Evolutionary conservation across 2,329 filamentous ascomycete species (phyloP).

Genomic region (Curvularia verruculosa): DNA sequence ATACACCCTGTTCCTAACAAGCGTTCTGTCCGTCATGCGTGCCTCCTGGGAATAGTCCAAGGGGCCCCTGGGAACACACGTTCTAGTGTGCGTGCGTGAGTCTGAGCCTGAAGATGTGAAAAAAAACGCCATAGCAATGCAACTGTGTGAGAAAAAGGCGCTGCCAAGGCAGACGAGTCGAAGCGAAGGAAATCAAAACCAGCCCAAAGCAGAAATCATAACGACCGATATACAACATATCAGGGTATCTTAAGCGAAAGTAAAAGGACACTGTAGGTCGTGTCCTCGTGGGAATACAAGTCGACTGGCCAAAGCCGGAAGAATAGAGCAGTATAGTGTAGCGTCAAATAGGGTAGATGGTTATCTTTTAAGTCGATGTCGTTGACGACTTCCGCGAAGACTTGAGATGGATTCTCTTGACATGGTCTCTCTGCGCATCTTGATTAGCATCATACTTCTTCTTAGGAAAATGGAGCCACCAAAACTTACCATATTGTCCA

Average conservation of each 20-base stretch:
- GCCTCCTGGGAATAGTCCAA: conserved; percentile 17
- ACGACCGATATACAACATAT: conserved; percentile 20
- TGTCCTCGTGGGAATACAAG: background rate
- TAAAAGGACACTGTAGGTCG: conserved; percentile 16
- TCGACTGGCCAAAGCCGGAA: background rate
- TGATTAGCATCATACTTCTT: conserved; percentile 23
- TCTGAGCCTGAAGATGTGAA: too few species aligned
- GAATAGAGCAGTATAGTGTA: background rate
- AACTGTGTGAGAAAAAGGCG: conserved; percentile 9
- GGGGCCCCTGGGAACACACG: conserved; percentile 21
- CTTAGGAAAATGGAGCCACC: background rate
- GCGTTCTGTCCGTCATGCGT: conserved; percentile 8
- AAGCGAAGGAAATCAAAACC: background rate
- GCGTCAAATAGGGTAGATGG: background rate
- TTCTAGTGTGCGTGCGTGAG: conserved; percentile 12
- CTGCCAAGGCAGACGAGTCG: conserved; percentile 1
- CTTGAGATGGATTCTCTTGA: conserved; percentile 51
- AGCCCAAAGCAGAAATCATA: background rate
- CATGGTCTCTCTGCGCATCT: conserved; percentile 45
- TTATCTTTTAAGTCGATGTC: conserved; percentile 18
- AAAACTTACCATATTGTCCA: conserved; percentile 64
- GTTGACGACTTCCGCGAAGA: conserved; percentile 36
- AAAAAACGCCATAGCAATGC: conserved; percentile 35
- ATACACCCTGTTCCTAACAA: conserved; percentile 32
- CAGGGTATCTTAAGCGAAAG: conserved; percentile 41